These are phyloP conservation scores for Leucoagaricus sp. DNA, from an alignment of 1,284 basidiomycete genomes.

Conservation along the genomic window DNA sequence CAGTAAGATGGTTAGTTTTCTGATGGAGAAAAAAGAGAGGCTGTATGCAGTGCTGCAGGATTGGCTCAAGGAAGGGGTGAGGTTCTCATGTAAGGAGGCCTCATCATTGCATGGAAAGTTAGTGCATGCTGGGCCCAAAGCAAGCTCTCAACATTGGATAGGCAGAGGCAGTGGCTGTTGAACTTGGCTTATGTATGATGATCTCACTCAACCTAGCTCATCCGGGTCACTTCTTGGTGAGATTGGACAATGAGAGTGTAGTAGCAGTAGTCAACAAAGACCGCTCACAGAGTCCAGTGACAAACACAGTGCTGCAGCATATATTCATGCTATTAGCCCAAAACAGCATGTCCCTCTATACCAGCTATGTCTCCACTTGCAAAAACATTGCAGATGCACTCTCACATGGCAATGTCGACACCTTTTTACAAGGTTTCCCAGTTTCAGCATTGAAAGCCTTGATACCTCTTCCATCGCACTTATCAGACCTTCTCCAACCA, in stretches of 20 bases:
- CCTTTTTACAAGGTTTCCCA: background rate
- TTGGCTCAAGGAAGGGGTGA: no score
- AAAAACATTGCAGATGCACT: background rate
- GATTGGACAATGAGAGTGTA: background rate
- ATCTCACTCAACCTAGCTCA: background rate
- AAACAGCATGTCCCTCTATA: background rate
- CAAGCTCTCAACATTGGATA: background rate
- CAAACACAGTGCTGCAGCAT: background rate
- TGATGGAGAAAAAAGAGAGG: slow-evolving; percentile 36
- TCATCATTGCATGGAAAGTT: slow-evolving; percentile 37
- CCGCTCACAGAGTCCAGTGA: background rate
- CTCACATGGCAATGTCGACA: background rate
- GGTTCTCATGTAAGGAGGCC: no score
- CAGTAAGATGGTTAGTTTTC: slow-evolving; percentile 30
- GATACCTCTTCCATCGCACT: slow-evolving; percentile 1
- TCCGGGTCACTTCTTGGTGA: background rate
- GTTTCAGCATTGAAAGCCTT: background rate
- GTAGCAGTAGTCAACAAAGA: background rate
- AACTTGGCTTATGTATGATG: background rate
- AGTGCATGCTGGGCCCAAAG: slow-evolving; percentile 24
- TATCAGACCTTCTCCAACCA: background rate
- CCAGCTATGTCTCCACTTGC: background rate
- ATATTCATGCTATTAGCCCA: background rate
- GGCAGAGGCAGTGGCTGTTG: background rate
- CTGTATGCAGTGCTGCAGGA: no score